Percentiles rank a stretch among this genome's conserved stretches.
phyloP scores from a whole-genome alignment of 768 basidiomycete species.

The Infundibulicybe gibba region DNA sequence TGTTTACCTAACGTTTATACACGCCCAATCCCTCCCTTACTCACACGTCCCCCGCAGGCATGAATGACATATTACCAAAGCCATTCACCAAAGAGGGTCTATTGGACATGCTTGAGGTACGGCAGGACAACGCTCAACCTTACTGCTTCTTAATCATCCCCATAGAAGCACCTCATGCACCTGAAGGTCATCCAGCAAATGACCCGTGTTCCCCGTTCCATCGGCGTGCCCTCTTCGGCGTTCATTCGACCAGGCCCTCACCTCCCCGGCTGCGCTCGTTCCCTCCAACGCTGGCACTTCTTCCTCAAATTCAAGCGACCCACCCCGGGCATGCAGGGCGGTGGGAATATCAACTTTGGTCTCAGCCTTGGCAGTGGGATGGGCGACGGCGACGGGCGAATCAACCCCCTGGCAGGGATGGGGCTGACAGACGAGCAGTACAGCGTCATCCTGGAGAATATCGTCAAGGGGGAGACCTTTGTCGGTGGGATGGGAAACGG shows the following conservation, averaged over 20 bases:
- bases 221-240: slow-evolving; percentile 63
- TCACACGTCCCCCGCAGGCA: slow-evolving; percentile 40
- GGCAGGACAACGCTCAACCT: slow-evolving; percentile 3
- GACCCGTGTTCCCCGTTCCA: slow-evolving; percentile 56
- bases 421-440: slow-evolving; percentile 91
- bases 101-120: slow-evolving; percentile 87
- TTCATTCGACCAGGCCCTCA: slow-evolving; percentile 52
- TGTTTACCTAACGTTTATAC: slow-evolving; percentile 5
- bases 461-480: slow-evolving; percentile 64
- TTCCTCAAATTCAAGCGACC: slow-evolving; percentile 5
- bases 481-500: slow-evolving; percentile 29
- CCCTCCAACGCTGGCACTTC: slow-evolving; percentile 2
- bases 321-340: slow-evolving; percentile 5
- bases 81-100: slow-evolving; percentile 95
- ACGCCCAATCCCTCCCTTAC: not conserved
- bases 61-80: slow-evolving; percentile 97
- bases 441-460: slow-evolving; percentile 67
- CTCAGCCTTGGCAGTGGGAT: slow-evolving; percentile 11
- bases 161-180: slow-evolving; percentile 82
- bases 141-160: not conserved
- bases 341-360: slow-evolving; percentile 14
- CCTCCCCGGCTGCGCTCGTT: slow-evolving; percentile 28
- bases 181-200: slow-evolving; percentile 84
- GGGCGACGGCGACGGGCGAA: slow-evolving; percentile 47
- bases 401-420: slow-evolving; percentile 86